Evolutionary conservation across 345 rosid genomes (phyloP).

Genomic region (Rhodomyrtus tomentosa): DNA sequence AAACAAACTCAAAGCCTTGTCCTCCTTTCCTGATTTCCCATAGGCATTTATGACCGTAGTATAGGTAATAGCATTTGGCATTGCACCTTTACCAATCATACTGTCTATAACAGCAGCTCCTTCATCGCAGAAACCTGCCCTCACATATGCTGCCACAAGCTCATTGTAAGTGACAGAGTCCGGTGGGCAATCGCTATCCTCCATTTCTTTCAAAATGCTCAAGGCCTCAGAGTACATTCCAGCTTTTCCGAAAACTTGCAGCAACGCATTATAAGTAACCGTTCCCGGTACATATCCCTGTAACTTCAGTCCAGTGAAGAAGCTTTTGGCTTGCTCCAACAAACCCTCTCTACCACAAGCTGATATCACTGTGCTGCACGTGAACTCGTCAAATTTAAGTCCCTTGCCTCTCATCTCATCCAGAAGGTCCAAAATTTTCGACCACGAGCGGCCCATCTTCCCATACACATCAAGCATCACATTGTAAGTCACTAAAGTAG

Average conservation of each 20-base stretch:
- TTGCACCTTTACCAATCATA: conserved; percentile 51
- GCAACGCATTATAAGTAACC: conserved; percentile 63
- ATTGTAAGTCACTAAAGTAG: conserved; percentile 81
- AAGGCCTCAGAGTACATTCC: conserved; percentile 66
- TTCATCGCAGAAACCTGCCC: conserved; percentile 72
- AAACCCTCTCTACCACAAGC: conserved; percentile 88
- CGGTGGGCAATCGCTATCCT: conserved; percentile 51
- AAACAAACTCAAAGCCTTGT: conserved; percentile 59
- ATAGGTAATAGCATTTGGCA: conserved; percentile 78
- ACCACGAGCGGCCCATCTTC: conserved; percentile 81
- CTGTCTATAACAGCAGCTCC: conserved; percentile 65
- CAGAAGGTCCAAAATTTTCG: conserved; percentile 42
- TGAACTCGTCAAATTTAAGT: conserved; percentile 64
- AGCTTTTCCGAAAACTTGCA: conserved; percentile 76
- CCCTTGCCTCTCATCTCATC: conserved; percentile 60
- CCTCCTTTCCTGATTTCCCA: conserved; percentile 64
- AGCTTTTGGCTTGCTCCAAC: conserved; percentile 61
- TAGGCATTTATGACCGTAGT: conserved; percentile 79
- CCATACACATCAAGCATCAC: conserved; percentile 88
- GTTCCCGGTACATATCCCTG: conserved; percentile 69
- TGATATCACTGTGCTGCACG: conserved; percentile 81
- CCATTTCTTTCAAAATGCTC: conserved; percentile 77
- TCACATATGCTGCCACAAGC: conserved; percentile 72
- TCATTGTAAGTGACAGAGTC: conserved; percentile 83
- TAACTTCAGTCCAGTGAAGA: conserved; percentile 55